phyloP scores from a whole-genome alignment of 2,329 filamentous ascomycete genomes.

The Aspergillus glaucus region DNA sequence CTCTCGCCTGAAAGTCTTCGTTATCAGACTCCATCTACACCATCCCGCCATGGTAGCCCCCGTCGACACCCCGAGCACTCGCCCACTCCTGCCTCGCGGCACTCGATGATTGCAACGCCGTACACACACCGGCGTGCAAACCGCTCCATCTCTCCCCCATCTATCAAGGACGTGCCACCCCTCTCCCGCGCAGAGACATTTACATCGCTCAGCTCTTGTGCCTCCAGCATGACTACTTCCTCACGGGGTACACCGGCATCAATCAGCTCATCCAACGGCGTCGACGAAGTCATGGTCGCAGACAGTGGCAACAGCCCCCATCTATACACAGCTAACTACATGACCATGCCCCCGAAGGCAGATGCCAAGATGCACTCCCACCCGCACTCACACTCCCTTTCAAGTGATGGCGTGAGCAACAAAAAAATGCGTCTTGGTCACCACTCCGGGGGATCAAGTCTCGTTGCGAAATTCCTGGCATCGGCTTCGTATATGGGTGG shows the following conservation, averaged over 20 bases:
- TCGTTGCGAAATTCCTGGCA: constrained; percentile 39
- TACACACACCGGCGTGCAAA: constrained; percentile 23
- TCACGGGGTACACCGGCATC: constrained; percentile 40
- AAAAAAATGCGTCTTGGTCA: constrained; percentile 37
- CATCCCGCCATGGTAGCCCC: constrained; percentile 8
- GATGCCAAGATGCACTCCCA: too few relatives aligned
- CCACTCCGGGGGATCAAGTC: constrained; percentile 26
- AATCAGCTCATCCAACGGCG: constrained; percentile 29
- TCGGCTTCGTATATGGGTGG: constrained; percentile 38
- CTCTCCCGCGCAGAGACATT: constrained; percentile 37
- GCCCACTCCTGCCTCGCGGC: constrained; percentile 20
- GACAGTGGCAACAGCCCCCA: constrained; percentile 28
- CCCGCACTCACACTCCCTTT: too few relatives aligned
- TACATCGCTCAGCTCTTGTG: constrained; percentile 37
- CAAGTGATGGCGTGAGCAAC: constrained; percentile 4
- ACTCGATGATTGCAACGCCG: constrained; percentile 21
- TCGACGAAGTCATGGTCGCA: constrained; percentile 29
- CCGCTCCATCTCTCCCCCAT: constrained; percentile 39
- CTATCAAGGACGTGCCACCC: constrained; percentile 37
- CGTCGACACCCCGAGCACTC: constrained; percentile 24
- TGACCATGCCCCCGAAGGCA: too few relatives aligned
- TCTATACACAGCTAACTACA: constrained; percentile 26
- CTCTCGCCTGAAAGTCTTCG: constrained; percentile 28
- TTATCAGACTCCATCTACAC: constrained; percentile 22
- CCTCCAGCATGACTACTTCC: constrained; percentile 39